A percentile compares a stretch with the other conserved stretches of the same genome.
Evolutionary conservation across 2,329 filamentous ascomycete species (phyloP).

Genomic region (Aquanectria penicillioides): DNA sequence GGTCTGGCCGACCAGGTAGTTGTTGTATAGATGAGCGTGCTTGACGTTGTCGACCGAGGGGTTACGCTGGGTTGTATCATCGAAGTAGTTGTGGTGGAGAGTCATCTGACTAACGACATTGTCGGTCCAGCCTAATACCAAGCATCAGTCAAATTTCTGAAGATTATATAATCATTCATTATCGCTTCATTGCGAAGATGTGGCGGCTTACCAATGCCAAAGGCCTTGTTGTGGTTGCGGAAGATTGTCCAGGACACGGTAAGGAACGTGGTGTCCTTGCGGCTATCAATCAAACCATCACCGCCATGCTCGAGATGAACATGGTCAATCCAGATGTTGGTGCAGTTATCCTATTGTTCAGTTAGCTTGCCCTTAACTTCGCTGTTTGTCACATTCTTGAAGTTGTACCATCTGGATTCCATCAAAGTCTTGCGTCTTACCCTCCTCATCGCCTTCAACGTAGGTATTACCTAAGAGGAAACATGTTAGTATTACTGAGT

Average conservation of each 20-base stretch:
- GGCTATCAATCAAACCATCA: constrained; percentile 38
- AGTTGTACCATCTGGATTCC: constrained; percentile 35
- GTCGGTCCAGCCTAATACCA: constrained; percentile 37
- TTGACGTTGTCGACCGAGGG: constrained; percentile 39
- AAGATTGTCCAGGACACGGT: constrained; percentile 40
- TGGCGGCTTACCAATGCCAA: constrained; percentile 35
- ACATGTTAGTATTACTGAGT: background rate
- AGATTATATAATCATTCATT: too few relatives aligned
- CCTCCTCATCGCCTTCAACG: constrained; percentile 33
- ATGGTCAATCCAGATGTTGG: constrained; percentile 43
- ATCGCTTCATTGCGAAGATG: too few relatives aligned
- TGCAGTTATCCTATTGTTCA: constrained; percentile 20
- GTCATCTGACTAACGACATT: constrained; percentile 37
- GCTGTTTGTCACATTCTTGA: background rate
- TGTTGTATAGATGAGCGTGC: constrained; percentile 42
- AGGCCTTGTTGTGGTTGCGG: constrained; percentile 40
- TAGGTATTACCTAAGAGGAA: constrained; percentile 21
- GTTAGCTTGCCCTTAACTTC: too few relatives aligned
- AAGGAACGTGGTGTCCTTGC: constrained; percentile 40
- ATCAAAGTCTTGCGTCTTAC: constrained; percentile 38
- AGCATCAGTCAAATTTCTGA: background rate
- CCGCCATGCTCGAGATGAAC: constrained; percentile 35
- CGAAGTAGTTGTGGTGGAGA: constrained; percentile 40
- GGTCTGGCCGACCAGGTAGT: constrained; percentile 36
- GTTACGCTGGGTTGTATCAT: constrained; percentile 39